Conservation (phyloP, 2,329 filamentous ascomycete genomes). For the Claviceps capensis region DNA sequence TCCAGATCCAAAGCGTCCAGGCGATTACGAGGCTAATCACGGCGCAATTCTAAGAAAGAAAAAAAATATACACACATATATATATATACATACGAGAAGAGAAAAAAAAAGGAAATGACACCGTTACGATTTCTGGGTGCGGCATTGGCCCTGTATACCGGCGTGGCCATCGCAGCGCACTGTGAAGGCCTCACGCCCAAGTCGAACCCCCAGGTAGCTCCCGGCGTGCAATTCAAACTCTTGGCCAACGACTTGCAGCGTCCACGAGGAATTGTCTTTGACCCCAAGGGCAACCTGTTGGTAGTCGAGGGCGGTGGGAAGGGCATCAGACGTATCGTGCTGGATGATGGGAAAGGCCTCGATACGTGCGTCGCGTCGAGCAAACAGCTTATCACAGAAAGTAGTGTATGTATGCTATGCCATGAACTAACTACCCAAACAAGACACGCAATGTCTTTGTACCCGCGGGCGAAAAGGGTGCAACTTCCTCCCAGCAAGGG, state of each 20-base stretch:
- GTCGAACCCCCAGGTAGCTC: conserved; percentile 10
- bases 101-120: background rate
- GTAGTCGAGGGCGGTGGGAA: conserved; percentile 17
- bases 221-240: conserved; percentile 15
- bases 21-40: too few relatives aligned
- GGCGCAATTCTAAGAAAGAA: too few relatives aligned
- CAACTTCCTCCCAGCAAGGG: too few relatives aligned
- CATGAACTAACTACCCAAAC: too few relatives aligned
- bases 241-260: conserved; percentile 12
- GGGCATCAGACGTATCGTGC: conserved; percentile 20
- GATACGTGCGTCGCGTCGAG: conserved; percentile 18
- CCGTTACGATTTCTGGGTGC: background rate
- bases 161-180: conserved; percentile 2
- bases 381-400: conserved; percentile 14
- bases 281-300: conserved; percentile 23
- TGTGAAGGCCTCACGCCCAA: conserved; percentile 6
- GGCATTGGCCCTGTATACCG: background rate
- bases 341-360: conserved; percentile 17
- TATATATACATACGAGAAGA: background rate
- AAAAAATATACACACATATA: background rate
- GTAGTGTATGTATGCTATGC: conserved; percentile 12
- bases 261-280: conserved; percentile 22
- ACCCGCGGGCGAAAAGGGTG: too few relatives aligned
- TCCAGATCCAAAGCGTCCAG: too few relatives aligned
- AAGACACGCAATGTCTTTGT: too few relatives aligned